phyloP scores from a whole-genome alignment of 352 stramenopile species.

The Globisporangium camurandrum region DNA sequence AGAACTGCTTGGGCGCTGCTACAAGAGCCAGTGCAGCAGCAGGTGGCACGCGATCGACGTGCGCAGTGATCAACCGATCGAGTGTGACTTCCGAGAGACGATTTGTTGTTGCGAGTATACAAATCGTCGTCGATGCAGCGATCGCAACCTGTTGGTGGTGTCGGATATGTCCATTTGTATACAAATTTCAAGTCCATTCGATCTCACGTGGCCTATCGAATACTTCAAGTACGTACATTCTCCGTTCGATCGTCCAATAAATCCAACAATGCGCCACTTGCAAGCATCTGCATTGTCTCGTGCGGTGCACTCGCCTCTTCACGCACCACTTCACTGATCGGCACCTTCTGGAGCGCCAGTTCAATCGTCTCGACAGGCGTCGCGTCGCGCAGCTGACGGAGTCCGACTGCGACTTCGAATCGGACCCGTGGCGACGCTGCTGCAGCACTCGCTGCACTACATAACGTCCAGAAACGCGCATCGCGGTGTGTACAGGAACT shows the following conservation, averaged over 20 bases:
- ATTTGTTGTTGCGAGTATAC: constrained; percentile 13
- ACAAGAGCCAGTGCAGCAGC: constrained; percentile 3
- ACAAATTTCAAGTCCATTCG: not conserved
- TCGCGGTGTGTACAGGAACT: too few relatives aligned
- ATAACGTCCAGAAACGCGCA: constrained; percentile 37
- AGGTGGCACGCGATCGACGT: constrained; percentile 38
- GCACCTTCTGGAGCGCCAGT: constrained; percentile 41
- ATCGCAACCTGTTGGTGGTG: constrained; percentile 20
- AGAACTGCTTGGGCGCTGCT: constrained; percentile 3
- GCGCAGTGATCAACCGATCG: constrained; percentile 34
- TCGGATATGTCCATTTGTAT: not conserved
- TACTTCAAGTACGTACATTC: constrained; percentile 21
- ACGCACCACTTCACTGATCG: constrained; percentile 38
- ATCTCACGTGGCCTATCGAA: too few relatives aligned
- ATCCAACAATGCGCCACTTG: constrained; percentile 47
- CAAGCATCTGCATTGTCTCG: constrained; percentile 47
- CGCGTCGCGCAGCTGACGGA: constrained; percentile 21
- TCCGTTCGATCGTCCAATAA: constrained; percentile 44
- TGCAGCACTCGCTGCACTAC: constrained; percentile 28
- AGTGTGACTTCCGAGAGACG: constrained; percentile 27
- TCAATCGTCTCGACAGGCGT: constrained; percentile 19
- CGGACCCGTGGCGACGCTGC: constrained; percentile 26
- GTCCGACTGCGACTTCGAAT: constrained; percentile 25
- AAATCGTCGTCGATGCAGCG: constrained; percentile 44
- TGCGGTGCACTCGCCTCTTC: constrained; percentile 15